Base-by-base conservation (phyloP, 1,139 yeast species). In the Kodamaea derodonti region DNA sequence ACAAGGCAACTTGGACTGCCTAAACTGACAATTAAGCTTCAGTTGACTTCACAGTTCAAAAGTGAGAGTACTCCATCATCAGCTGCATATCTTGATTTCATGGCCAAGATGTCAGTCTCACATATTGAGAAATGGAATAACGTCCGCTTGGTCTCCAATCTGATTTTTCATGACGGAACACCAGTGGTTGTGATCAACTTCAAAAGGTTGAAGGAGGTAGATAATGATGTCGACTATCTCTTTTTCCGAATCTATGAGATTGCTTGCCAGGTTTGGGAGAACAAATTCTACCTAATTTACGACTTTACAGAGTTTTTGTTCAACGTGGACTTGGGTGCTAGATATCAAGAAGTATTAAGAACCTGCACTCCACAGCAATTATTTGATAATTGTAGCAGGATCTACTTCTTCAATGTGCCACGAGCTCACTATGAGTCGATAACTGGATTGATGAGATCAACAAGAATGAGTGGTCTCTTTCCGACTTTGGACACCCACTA, bases 191-290 rank as follows among this genome's bases (percentile, higher is more conserved):
- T 83, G 1, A 52, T 84, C 12, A 74, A 79, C 27, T 65, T 75
- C 38, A 53, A 62, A 29, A 61, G 68, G 41, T 56, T 76, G 45
- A 54, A 58, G 31, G 49, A 64, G 31, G 57, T 73, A 10, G 65
- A 67, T 9, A 49, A 67, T 31, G 85, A 82, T 39, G 58, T 74
- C 1, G 82, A 82, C 31, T 60, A 75, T 8, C 60, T 82, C 29
- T 63, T 79, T 9, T 86, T 75, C 54, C 72, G 82, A 44, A 52
- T 81, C 15, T 71, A 84, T 42, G 92, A 84, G 47, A 72, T 80
- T 9, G 75, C 84, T 13, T 72, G 82, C 38, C 84, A 82, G 49
- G 71, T 84, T 33, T 85, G 95, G 95, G 79, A 80, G 15, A 71
- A 76, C 31, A 77, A 76, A 41, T 86, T 73, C 51, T 74, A 77